Evolutionary conservation across 805 yeast genomes (phyloP).

Genomic region (Lipomyces oligophaga): DNA sequence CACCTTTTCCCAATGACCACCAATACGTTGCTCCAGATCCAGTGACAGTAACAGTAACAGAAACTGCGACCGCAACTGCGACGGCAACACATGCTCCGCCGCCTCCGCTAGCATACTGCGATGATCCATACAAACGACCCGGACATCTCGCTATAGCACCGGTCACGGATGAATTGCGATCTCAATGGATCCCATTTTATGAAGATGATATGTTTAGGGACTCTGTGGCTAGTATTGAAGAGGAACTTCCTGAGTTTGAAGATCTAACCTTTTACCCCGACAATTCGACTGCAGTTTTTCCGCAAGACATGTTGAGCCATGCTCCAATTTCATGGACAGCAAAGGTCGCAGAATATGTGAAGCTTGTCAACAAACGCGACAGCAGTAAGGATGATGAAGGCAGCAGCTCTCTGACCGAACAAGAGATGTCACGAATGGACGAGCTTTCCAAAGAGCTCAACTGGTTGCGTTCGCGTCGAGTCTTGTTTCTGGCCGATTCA

Average conservation of each 20-base stretch:
- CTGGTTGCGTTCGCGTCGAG: conserved; percentile 21
- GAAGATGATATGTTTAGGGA: conserved; percentile 1
- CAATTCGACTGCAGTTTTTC: background rate
- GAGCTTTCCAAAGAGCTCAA: conserved; percentile 6
- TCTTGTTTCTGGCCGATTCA: conserved; percentile 23
- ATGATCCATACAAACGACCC: conserved; percentile 24
- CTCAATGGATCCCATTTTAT: conserved; percentile 14
- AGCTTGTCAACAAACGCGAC: background rate
- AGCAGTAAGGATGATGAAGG: background rate
- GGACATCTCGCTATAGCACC: conserved; percentile 12
- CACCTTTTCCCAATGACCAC: too few species aligned
- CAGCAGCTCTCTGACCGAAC: background rate
- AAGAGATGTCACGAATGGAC: background rate
- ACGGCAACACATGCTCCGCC: background rate
- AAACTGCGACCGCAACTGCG: too few species aligned
- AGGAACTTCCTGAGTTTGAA: conserved; percentile 3
- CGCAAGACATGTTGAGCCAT: too few species aligned
- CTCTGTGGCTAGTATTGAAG: too few species aligned
- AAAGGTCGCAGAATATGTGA: background rate
- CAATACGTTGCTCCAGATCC: too few species aligned
- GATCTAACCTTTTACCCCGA: background rate
- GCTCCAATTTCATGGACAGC: conserved; percentile 12
- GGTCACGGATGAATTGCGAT: background rate
- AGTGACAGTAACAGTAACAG: too few species aligned
- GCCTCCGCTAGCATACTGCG: conserved; percentile 6